phyloP scores from a whole-genome alignment of 2,329 filamentous ascomycete genomes.

The Magnaporthiopsis incrustans region DNA sequence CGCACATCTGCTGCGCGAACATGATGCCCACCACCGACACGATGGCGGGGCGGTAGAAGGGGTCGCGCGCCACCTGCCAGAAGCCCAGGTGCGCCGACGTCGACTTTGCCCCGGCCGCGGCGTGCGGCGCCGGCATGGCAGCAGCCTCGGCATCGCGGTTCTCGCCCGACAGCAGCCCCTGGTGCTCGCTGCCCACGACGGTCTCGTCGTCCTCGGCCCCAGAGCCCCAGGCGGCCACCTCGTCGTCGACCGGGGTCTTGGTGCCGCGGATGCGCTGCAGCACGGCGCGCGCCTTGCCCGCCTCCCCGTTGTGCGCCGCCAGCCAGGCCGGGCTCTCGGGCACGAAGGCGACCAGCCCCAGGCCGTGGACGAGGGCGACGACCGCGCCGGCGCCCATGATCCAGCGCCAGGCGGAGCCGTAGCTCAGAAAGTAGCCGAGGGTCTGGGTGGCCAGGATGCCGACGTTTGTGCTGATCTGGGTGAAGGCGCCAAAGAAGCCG shows the following conservation, averaged over 20 bases:
- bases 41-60: slow-evolving; percentile 63
- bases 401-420: slow-evolving; percentile 71
- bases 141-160: slow-evolving; percentile 9
- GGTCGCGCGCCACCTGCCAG: slow-evolving; percentile 57
- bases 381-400: slow-evolving; percentile 68
- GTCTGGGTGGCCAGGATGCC: slow-evolving; percentile 80
- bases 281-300: slow-evolving; percentile 53
- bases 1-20: slow-evolving; percentile 86
- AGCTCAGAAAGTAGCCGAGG: slow-evolving; percentile 80
- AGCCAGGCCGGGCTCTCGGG: slow-evolving; percentile 87
- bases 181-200: slow-evolving; percentile 50
- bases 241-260: slow-evolving; percentile 60
- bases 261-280: slow-evolving; percentile 71
- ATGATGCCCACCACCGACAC: slow-evolving; percentile 84
- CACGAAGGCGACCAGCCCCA: slow-evolving; percentile 56
- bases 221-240: slow-evolving; percentile 56
- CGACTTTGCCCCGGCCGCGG: slow-evolving; percentile 15
- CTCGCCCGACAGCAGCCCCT: slow-evolving; percentile 52
- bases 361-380: slow-evolving; percentile 58
- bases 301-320: slow-evolving; percentile 53
- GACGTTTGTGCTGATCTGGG: slow-evolving; percentile 87
- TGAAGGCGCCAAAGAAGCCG: slow-evolving; percentile 77
- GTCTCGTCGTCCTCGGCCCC: slow-evolving; percentile 18
- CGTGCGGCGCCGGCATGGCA: slow-evolving; percentile 15
- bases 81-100: slow-evolving; percentile 44